These are phyloP conservation scores for Suillus lakei DNA, from an alignment of 768 basidiomycete genomes.

Conservation along the genomic window DNA sequence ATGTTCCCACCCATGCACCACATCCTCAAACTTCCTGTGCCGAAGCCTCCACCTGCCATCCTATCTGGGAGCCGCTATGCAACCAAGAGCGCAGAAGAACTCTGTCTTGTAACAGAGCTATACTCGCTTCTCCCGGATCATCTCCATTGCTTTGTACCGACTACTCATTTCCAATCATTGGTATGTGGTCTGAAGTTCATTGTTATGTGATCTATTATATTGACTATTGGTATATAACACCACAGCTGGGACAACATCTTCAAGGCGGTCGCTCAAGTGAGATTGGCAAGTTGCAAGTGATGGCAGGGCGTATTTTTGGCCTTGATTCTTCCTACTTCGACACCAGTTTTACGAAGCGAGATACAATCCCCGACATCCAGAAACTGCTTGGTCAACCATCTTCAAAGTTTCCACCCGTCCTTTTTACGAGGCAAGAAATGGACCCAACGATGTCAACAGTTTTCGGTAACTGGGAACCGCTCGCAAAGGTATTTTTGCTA, in stretches of 20 bases:
- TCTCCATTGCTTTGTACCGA: no score
- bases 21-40: neutral
- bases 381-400: constrained; percentile 30
- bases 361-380: neutral
- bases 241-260: neutral
- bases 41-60: neutral
- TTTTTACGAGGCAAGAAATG: constrained; percentile 41
- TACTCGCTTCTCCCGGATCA: no score
- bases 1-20: neutral
- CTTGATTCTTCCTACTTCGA: neutral
- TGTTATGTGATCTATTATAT: no score
- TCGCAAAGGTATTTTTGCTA: no score
- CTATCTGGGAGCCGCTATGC: neutral
- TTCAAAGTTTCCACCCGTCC: constrained; percentile 41
- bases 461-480: constrained; percentile 6
- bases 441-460: constrained; percentile 26
- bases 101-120: neutral
- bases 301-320: neutral
- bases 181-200: no score
- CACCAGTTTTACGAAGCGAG: neutral
- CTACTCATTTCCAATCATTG: no score
- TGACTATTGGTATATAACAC: no score
- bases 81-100: neutral
- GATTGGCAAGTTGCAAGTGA: neutral
- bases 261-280: neutral